phyloP scores from a whole-genome alignment of 371 early-diverging fungal species.

The Mortierella sp. region DNA sequence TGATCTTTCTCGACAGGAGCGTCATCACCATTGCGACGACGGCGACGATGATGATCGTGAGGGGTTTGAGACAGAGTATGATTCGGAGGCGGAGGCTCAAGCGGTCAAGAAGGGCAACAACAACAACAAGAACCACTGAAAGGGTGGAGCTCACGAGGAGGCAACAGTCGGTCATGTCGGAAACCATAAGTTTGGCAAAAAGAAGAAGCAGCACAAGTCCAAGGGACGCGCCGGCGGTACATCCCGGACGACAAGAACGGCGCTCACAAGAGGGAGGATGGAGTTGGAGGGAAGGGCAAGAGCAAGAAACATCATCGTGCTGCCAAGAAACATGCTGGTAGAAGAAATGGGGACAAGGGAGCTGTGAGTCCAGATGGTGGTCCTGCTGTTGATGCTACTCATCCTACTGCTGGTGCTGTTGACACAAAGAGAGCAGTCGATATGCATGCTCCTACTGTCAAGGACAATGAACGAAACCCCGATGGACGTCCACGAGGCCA shows the following conservation, averaged over 20 bases:
- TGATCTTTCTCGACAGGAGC: background rate
- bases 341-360: background rate
- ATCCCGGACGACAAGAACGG: background rate
- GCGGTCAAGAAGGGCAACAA: background rate
- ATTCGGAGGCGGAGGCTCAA: background rate
- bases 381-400: background rate
- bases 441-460: background rate
- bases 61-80: too few relatives aligned
- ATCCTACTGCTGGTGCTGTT: background rate
- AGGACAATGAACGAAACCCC: background rate
- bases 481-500: background rate
- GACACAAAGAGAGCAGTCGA: background rate
- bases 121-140: background rate
- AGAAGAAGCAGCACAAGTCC: slow-evolving; percentile 9
- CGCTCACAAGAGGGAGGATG: background rate
- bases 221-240: slow-evolving; percentile 1
- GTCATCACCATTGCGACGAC: background rate
- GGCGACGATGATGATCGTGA: background rate
- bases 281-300: background rate
- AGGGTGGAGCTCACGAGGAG: background rate
- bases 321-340: background rate
- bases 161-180: background rate
- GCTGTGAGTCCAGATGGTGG: background rate
- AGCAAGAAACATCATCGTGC: background rate
- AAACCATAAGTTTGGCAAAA: slow-evolving; percentile 22